Base-by-base conservation (phyloP, 129 eudicot species). In the Dittrichia graveolens region DNA sequence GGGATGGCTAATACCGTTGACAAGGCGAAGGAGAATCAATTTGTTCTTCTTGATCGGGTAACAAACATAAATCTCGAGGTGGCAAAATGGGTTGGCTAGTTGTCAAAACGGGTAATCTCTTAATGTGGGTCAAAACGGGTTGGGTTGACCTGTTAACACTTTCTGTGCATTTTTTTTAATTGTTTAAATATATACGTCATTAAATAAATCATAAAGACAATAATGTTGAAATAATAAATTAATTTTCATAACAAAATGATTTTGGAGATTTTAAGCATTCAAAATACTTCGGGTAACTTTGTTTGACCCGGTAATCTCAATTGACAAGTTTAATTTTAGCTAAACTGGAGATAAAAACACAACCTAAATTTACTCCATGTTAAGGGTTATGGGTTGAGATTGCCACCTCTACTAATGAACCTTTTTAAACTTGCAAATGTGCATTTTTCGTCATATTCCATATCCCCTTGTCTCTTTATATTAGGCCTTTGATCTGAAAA, bases 31-130 rank as follows among this genome's bases (percentile, higher is more conserved):
- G 82, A 73, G 18, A 81, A 84, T 19, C 70, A 56, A 31, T 82
- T 84, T 54, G 57, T 74, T 73, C 89, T 90, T 71, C 90, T 90
- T 35, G 96, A 87, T 68, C 86, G 92, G 92, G 96, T 89, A 86
- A 78, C 67, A 65, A 16, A 75, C 66, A 31, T 39, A 61, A 69
- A 52, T 48, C 47, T 42, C 12, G 11, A 55, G 45, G 45, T 60
- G 45, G 44, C 45, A 60, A 60, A 8, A 53, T 53, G 59, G 53
- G 59, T 16, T 3, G 31, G 34, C 34, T 14, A 11, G 59, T 53
- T 7, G 59, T 53, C 59, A n/a, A 16, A 54, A 16, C 12, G 24
- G 9, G 13, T 37, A 37, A 60, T 0, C 13, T 60, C 38, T 38
- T 38, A 11, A 11, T 16, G 2, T 31, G 12, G 42, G 42, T 34